Evolutionary conservation across 2,329 filamentous ascomycete genomes (phyloP), one percentile per base, ranked within the genome.

Genomic region (Aspergillus calidoustus): DNA sequence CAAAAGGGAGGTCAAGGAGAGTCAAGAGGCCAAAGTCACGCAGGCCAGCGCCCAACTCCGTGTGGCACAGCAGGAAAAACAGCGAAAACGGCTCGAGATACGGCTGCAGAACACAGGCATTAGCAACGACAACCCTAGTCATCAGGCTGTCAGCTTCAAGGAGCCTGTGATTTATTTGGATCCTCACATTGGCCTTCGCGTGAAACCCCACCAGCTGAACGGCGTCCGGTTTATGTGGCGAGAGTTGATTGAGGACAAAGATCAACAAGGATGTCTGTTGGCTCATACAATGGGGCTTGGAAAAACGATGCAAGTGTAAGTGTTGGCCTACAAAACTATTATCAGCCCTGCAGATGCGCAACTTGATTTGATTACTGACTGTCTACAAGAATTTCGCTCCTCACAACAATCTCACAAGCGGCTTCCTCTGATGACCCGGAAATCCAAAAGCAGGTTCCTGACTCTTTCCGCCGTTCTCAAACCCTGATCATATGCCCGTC

Each of bases 241-340:
- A 67, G 90, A 94, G 65, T 80, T 97, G 49, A 86, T 94, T 6
- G 82, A 84, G 34, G 84, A 88, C 59, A 79, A 82, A 4, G 79
- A 81, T 5, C 82, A 83, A 19, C 88, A 93, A 74, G 93, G 93
- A 2, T 96, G 91, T 71, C 82, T 96, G 13, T 82, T 97, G 22
- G 91, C 93, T 6, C 93, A 97, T 74, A 92, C 91, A 0, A 97
- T 97, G 93, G 93, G 93, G 1, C 79, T 97, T 2, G 93, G 93
- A 17, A 97, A 97, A 79, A 96, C 93, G 0, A 92, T 96, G 89
- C 93, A 97, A 78, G 86, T 92, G 80, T 83, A 76, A 77, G 81
- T 78, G 30, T 11, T 28, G 9, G 6, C 25, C n/a, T 25, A 4
- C 17, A 15, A 22, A 28, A 7, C 7, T 3, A 13, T 50, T 17